These are phyloP conservation scores for Blumeriella jaapii DNA, from an alignment of 2,329 filamentous ascomycete species.

Conservation along the genomic window DNA sequence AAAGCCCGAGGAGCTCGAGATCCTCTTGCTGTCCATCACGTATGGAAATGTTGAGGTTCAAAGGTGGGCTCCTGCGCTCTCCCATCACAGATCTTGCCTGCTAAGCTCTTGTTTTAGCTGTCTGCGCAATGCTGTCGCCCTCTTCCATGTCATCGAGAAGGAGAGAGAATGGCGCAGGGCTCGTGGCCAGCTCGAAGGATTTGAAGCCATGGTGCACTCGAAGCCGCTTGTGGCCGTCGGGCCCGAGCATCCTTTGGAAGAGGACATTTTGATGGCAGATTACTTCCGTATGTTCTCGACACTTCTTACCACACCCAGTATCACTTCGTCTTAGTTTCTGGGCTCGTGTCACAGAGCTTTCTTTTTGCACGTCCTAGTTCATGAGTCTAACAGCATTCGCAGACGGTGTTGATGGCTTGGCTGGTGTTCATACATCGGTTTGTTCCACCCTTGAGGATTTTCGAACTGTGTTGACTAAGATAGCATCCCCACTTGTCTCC, in stretches of 20 bases:
- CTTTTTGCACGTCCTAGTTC: too few relatives aligned
- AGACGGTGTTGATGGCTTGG: constrained; percentile 69
- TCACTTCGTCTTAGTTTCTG: too few relatives aligned
- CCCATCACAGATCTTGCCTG: not conserved
- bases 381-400: not conserved
- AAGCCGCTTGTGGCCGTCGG: constrained; percentile 83
- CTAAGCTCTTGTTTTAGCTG: constrained; percentile 43
- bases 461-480: constrained; percentile 11
- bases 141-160: constrained; percentile 87
- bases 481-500: constrained; percentile 64
- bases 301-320: too few relatives aligned
- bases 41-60: constrained; percentile 88
- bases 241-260: constrained; percentile 73
- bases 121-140: constrained; percentile 73
- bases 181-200: constrained; percentile 56
- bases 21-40: constrained; percentile 76
- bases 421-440: constrained; percentile 56
- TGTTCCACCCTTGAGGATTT: constrained; percentile 12
- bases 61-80: constrained; percentile 38
- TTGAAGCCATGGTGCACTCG: constrained; percentile 55
- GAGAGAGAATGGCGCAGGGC: constrained; percentile 74
- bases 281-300: constrained; percentile 64
- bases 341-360: too few relatives aligned
- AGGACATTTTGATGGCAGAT: constrained; percentile 68
- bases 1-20: constrained; percentile 71